Percentiles rank a stretch among this genome's conserved stretches.
phyloP scores from a whole-genome alignment of 352 stramenopile genomes.

The Blastocystis sp. region DNA sequence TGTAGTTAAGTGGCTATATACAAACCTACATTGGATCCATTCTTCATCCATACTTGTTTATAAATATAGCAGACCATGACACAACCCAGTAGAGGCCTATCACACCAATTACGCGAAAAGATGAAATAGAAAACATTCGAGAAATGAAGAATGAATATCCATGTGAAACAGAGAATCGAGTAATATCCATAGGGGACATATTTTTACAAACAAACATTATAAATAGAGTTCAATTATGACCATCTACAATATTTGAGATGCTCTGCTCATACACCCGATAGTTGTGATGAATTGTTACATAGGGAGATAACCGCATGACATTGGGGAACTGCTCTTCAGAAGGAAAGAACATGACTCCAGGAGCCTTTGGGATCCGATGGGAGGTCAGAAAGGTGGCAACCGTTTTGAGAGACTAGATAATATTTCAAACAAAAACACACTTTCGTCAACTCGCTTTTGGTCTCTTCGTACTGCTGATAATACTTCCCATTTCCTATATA shows the following conservation, averaged over 20 bases:
- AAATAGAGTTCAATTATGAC: neutral
- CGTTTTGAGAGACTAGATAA: neutral
- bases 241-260: neutral
- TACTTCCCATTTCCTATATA: neutral
- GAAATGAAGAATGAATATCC: neutral
- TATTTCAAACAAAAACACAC: neutral
- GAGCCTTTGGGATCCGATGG: neutral
- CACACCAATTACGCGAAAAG: neutral
- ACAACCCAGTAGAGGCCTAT: slow-evolving; percentile 17
- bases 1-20: slow-evolving; percentile 43
- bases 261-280: neutral
- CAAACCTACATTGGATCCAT: neutral
- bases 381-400: neutral
- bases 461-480: slow-evolving; percentile 1
- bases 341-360: slow-evolving; percentile 11
- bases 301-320: slow-evolving; percentile 15
- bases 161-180: neutral
- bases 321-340: neutral
- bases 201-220: neutral
- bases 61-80: neutral
- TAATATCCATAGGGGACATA: neutral
- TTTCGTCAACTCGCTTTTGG: neutral
- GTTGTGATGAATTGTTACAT: slow-evolving; percentile 18
- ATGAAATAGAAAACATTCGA: neutral
- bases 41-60: slow-evolving; percentile 5